Evolutionary conservation across 306 rosid genomes (phyloP), one percentile per base, ranked within the genome.

Genomic region (Senna tora): DNA sequence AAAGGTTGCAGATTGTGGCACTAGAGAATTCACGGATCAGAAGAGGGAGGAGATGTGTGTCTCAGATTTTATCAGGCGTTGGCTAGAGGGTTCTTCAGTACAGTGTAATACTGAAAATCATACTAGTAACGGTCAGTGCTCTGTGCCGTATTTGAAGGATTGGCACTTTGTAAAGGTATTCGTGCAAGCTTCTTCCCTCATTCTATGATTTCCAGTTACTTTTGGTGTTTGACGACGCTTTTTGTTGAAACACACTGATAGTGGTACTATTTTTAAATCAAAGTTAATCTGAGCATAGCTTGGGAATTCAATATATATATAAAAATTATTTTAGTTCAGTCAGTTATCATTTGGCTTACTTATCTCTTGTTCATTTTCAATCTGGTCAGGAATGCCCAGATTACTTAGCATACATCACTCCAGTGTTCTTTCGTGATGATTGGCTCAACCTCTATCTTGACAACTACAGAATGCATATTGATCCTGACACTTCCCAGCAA

Each of bases 91-190:
- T 49, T 79, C 87, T 16, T 15, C 75, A 69, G 71, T 65, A 57
- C 81, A 77, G 28, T 30, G 73, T 52, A 50, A 20, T 62, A 15
- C 38, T 80, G 82, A 79, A 41, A 73, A 25, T 67, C n/a, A 68
- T 20, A 17, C 15, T 28, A 47, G 65, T 71, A 60, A 56, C 42
- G 81, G 65, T 73, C 75, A 81, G 14, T 22, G 50, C 55, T 57
- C 74, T 57, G 77, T 84, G 47, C 88, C 86, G 9, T 94, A 94
- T 84, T 84, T 94, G 87, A 94, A 94, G 88, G 97, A 94, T 77
- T 94, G 99, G 97, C 99, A 94, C 90, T 89, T 94, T 80, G 95
- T 89, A 6, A 94, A 89, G 97, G 99, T 91, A 65, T 47, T 15
- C 19, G 39, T 57, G 71, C 60, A 11, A 6, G 45, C 60, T 57